These are phyloP conservation scores for Trichaptum fuscoviolaceum DNA, from an alignment of 768 basidiomycete genomes.

Conservation along the genomic window DNA sequence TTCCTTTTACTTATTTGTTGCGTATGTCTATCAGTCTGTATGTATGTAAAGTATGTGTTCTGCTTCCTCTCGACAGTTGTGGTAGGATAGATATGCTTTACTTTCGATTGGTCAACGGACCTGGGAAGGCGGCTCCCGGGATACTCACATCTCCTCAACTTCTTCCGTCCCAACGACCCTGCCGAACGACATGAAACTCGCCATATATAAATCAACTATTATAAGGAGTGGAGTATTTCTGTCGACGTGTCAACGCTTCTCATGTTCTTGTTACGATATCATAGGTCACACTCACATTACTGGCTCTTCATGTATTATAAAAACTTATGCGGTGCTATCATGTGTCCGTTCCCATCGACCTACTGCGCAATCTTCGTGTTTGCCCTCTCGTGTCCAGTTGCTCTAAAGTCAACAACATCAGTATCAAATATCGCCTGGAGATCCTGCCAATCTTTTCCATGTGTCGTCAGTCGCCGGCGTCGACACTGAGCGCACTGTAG, in stretches of 20 bases:
- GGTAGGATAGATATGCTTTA: background rate
- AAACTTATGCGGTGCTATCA: background rate
- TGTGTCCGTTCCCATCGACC: background rate
- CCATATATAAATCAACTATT: background rate
- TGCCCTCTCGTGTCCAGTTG: background rate
- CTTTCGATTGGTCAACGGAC: background rate
- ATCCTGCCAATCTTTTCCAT: background rate
- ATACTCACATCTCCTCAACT: background rate
- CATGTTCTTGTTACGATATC: conserved; percentile 1
- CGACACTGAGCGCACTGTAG: background rate
- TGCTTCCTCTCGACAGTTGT: background rate
- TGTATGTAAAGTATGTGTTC: background rate
- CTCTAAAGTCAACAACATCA: background rate
- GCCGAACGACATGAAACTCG: background rate
- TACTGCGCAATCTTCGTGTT: background rate
- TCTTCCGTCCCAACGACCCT: background rate
- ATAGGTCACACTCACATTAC: background rate
- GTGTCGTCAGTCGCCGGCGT: background rate
- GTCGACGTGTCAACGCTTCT: background rate
- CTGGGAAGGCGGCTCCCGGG: background rate
- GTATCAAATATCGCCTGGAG: background rate
- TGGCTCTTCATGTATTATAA: background rate
- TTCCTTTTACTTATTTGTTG: background rate
- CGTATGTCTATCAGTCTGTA: background rate
- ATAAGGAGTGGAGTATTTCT: background rate